Evolutionary conservation across 1,284 basidiomycete species (phyloP).

Genomic region (Rhodotorula sp.): DNA sequence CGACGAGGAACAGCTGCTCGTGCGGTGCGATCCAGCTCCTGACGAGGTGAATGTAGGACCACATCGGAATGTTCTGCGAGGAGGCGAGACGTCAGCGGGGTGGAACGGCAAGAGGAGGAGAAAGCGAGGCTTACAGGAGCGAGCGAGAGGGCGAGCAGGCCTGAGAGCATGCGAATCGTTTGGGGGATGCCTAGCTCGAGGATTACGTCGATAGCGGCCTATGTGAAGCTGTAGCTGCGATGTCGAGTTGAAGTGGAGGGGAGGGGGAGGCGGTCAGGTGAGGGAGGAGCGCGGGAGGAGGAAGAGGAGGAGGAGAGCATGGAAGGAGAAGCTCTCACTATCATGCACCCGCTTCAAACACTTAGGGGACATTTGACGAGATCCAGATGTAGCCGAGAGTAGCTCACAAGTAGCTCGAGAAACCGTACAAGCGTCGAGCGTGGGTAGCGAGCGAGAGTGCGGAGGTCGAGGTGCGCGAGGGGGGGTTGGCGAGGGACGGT

Average conservation of each 20-base stretch:
- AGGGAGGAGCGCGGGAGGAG: too few species aligned
- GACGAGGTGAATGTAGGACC: constrained; percentile 13
- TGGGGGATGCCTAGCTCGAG: neutral
- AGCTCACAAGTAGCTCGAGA: too few species aligned
- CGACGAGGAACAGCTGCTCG: neutral
- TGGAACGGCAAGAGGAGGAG: neutral
- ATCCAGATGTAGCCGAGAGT: too few species aligned
- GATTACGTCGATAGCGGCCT: constrained; percentile 46
- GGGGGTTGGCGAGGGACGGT: too few species aligned
- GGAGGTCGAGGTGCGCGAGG: neutral
- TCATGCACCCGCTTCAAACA: too few species aligned
- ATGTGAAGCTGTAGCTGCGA: constrained; percentile 51
- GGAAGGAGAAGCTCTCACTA: too few species aligned
- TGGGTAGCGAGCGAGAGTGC: neutral
- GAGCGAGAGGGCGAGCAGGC: neutral
- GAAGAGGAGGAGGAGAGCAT: too few species aligned
- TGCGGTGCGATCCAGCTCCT: constrained; percentile 12
- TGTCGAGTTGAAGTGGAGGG: too few species aligned
- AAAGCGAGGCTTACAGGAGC: neutral
- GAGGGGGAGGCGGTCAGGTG: too few species aligned
- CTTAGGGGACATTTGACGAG: too few species aligned
- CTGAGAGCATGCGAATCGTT: constrained; percentile 6
- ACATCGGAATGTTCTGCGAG: neutral
- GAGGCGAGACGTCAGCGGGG: neutral
- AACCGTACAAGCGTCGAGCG: neutral